Conservation (phyloP, 768 basidiomycete genomes). For the Zangia roseola region DNA sequence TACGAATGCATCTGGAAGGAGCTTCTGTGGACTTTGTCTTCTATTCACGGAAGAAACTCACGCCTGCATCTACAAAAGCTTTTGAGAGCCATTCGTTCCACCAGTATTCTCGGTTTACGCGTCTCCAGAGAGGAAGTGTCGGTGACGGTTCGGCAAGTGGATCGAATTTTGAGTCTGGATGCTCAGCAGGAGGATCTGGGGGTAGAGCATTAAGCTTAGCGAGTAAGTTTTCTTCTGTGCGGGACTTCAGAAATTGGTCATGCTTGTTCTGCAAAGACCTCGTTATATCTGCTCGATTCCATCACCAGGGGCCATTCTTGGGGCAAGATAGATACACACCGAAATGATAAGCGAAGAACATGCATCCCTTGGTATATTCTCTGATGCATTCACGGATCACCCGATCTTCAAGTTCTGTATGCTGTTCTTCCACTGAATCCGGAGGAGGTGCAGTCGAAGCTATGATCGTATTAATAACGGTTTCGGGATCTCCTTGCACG, state of each 20-base stretch:
- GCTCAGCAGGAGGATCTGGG: constrained; percentile 27
- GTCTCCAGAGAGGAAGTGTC: constrained; percentile 84
- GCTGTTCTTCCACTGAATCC: constrained; percentile 58
- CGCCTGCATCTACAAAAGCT: constrained; percentile 85
- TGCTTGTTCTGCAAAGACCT: constrained; percentile 80
- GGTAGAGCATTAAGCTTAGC: constrained; percentile 56
- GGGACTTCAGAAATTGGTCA: constrained; percentile 55
- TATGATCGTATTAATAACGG: constrained; percentile 57
- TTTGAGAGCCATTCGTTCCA: constrained; percentile 92
- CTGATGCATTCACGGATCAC: constrained; percentile 76
- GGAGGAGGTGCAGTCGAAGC: constrained; percentile 63
- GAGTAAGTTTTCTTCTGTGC: constrained; percentile 58
- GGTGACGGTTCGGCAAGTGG: constrained; percentile 69
- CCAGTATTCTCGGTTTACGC: constrained; percentile 90
- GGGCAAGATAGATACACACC: constrained; percentile 45
- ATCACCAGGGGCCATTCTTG: not conserved
- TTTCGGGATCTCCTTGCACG: constrained; percentile 46
- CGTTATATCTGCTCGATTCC: constrained; percentile 61
- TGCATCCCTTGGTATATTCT: constrained; percentile 79
- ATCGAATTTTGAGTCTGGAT: constrained; percentile 41
- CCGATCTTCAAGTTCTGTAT: constrained; percentile 78
- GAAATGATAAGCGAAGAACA: constrained; percentile 88
- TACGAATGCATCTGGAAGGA: constrained; percentile 69
- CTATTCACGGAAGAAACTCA: constrained; percentile 35
- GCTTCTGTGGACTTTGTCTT: not conserved